Evolutionary conservation across 306 rosid genomes (phyloP), one percentile per base, ranked within the genome.

Genomic region (Senna siamea): DNA sequence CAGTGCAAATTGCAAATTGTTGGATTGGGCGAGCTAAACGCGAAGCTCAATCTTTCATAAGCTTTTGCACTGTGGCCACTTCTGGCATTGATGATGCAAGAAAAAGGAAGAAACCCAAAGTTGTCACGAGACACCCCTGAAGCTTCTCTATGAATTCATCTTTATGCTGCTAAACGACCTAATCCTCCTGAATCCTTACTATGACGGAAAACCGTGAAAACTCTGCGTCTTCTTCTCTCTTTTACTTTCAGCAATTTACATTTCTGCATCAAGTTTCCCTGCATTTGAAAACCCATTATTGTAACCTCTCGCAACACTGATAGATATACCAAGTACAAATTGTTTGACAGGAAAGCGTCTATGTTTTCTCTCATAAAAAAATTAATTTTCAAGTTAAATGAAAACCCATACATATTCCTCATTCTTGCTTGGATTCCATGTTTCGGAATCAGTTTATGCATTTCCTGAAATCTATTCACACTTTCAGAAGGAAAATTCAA

Each of bases 41-140:
- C 82, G 75, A 56, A 63, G 70, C 77, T 75, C 73, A 75, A 75
- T 65, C 73, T 54, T 37, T 37, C 7, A 59, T 0, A 19, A 60
- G 58, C 5, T 80, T 77, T 73, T 77, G 64, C 87, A 87, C 86
- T 82, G 82, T 80, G 86, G 75, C 92, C 90, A 88, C 87, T 79
- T 57, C 15, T 54, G 44, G 80, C 85, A 79, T 88, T 82, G 82
- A 84, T 72, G 90, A 83, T 81, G 82, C 79, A 69, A 80, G 57
- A 71, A 87, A 79, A 4, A 13, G 10, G 2, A 38, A 9, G 46
- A 40, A 43, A 10, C 14, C 73, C 87, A 69, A 41, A 81, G 91
- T 75, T 84, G 53, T 90, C 98, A 93, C 97, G 97, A 78, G 97
- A 57, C 84, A 53, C 73, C 91, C 88, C 86, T 91, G 97, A 84